phyloP scores from a whole-genome alignment of 116 monocot genomes.

The Papilionanthe hybrid region DNA sequence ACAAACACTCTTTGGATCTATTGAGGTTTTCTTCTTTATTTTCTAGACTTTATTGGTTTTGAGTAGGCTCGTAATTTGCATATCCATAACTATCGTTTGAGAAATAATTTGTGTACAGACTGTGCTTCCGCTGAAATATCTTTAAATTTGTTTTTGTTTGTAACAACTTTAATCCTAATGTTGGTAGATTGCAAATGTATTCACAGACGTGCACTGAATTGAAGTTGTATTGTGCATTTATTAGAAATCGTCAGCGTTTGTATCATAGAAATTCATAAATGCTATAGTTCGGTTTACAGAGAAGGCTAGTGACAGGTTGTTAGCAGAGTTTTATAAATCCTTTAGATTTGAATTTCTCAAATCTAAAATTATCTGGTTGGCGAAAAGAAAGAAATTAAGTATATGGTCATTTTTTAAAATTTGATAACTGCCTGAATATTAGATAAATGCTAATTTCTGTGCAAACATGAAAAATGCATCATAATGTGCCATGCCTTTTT shows the following conservation, averaged over 20 bases:
- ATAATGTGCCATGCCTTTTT: background rate
- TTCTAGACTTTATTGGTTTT: background rate
- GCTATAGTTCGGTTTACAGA: background rate
- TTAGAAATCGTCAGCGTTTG: background rate
- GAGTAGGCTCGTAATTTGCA: background rate
- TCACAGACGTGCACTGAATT: background rate
- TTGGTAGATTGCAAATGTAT: background rate
- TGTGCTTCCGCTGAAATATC: background rate
- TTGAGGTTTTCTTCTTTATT: slow-evolving; percentile 51
- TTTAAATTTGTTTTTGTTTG: background rate
- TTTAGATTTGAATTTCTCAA: background rate
- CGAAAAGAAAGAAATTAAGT: background rate
- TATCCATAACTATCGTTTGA: background rate
- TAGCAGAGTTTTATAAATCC: background rate
- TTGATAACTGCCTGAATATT: background rate
- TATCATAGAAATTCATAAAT: background rate
- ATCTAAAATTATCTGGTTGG: background rate
- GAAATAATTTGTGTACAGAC: background rate
- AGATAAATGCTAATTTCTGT: background rate
- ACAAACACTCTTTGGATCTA: slow-evolving; percentile 74
- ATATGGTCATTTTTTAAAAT: too few relatives aligned
- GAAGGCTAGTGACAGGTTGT: background rate
- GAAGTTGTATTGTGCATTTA: background rate
- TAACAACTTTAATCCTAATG: slow-evolving; percentile 1
- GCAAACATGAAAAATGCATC: background rate